These are phyloP conservation scores for Salix udensis DNA, from an alignment of 345 rosid species.

Conservation along the genomic window DNA sequence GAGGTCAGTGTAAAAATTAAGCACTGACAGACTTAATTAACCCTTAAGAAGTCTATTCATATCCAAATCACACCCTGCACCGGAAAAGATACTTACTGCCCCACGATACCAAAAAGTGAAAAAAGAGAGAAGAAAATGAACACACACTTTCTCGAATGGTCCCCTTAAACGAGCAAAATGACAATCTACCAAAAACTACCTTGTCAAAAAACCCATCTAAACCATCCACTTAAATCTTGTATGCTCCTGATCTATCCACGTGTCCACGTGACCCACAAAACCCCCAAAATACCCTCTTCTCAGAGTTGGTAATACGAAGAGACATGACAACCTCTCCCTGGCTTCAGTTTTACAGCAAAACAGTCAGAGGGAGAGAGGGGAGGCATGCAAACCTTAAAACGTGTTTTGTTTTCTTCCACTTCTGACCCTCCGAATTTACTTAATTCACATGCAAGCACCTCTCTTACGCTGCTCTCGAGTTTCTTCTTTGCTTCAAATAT, in stretches of 20 bases:
- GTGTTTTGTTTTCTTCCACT: constrained; percentile 29
- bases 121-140: not conserved
- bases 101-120: constrained; percentile 9
- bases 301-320: constrained; percentile 56
- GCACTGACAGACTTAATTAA: not conserved
- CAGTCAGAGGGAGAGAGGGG: constrained; percentile 17
- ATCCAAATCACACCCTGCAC: not conserved
- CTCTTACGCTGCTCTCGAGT: constrained; percentile 1
- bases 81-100: not conserved
- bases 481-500: not conserved
- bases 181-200: constrained; percentile 18
- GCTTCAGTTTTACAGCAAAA: constrained; percentile 51
- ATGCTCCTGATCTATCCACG: constrained; percentile 1
- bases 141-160: not conserved
- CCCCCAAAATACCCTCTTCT: constrained; percentile 12
- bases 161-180: constrained; percentile 21
- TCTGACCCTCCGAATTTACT: constrained; percentile 31
- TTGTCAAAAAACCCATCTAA: not conserved
- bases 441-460: constrained; percentile 36
- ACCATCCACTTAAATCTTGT: constrained; percentile 6
- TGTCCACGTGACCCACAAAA: constrained; percentile 11
- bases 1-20: not conserved
- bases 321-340: constrained; percentile 25
- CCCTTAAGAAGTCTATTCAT: not conserved
- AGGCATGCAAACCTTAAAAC: constrained; percentile 42